Conservation (phyloP, 2,329 filamentous ascomycete genomes). For the Neonectria faginata region DNA sequence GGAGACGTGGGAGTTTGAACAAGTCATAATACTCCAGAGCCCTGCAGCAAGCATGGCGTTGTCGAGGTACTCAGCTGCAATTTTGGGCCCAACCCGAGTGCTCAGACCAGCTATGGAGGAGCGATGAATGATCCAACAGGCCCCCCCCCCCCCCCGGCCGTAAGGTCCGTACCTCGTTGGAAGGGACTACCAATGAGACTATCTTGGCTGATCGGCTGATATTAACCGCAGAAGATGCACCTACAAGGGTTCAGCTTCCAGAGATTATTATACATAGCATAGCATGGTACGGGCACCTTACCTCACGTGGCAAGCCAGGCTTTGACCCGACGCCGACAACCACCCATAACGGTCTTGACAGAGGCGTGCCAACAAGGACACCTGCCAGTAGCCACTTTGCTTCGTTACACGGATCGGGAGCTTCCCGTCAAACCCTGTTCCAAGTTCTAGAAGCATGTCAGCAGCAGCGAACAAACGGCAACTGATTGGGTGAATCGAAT, state of each 20-base stretch:
- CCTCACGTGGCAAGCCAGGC: slow-evolving; percentile 29
- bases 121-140: slow-evolving; percentile 15
- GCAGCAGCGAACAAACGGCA: slow-evolving; percentile 13
- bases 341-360: slow-evolving; percentile 23
- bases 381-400: slow-evolving; percentile 15
- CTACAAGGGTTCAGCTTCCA: slow-evolving; percentile 20
- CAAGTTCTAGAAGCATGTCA: slow-evolving; percentile 31
- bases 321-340: slow-evolving; percentile 17
- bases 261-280: slow-evolving; percentile 22
- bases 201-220: slow-evolving; percentile 23
- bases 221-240: slow-evolving; percentile 33
- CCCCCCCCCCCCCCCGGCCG: slow-evolving; percentile 27
- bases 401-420: slow-evolving; percentile 29
- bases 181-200: slow-evolving; percentile 12
- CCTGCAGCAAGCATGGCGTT: slow-evolving; percentile 25
- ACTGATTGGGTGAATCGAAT: slow-evolving; percentile 14
- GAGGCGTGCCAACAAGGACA: slow-evolving; percentile 28
- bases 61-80: slow-evolving; percentile 29
- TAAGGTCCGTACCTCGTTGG: slow-evolving; percentile 28
- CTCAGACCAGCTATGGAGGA: slow-evolving; percentile 20
- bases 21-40: slow-evolving; percentile 19
- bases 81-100: slow-evolving; percentile 28
- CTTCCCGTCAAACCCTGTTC: slow-evolving; percentile 28
- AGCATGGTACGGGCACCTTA: slow-evolving; percentile 32
- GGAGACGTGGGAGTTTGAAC: slow-evolving; percentile 24